Evolutionary conservation across 2,329 filamentous ascomycete genomes (phyloP), one percentile per base, ranked within the genome.

Genomic region (Dryadomyces sulphureus): DNA sequence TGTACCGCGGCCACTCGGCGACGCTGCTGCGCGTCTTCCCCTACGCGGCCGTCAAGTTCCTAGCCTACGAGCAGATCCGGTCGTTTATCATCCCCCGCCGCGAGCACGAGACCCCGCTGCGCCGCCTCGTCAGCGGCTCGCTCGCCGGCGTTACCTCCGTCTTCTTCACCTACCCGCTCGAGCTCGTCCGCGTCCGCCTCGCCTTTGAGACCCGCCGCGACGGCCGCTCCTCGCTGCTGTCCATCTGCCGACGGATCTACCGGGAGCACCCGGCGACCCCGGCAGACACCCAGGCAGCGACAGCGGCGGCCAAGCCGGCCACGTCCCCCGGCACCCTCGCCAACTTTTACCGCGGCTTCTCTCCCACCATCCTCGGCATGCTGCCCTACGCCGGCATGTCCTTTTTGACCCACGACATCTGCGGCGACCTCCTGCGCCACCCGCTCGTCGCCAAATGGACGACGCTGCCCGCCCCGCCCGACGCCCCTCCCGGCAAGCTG

Each of bases 311-410:
- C 0, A 2, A 9, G 2, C 9, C 41, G 7, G 25, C 41, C 21
- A 12, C 11, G 5, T 35, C 42, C 20, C 70, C 69, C 22, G 73
- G 72, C 11, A 90, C 90, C 4, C 60, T 96, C 1, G 64, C 77
- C 47, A 98, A 98, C 62, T 98, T 98, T 62, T 98, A 95, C 64
- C 79, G 92, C 42, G 92, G 92, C 43, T 98, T 98, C 62, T 77
- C 79, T 0, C 85, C 90, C 0, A 96, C 92, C 0, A 64, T 98
- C 5, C 70, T 93, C 49, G 92, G 92, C 55, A 98, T 98, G 90
- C 68, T 98, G 1, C 92, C 92, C 0, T 98, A 98, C 58, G 92
- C 92, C 1, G 92, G 92, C 55, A 81, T 93, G 57, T 94, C 88
- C 1, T 98, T 98, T 65, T 73, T 98, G 36, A 94, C 87, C 0